Evolutionary conservation across 1,284 basidiomycete species (phyloP), one percentile per base, ranked within the genome.

Genomic region (Ganoderma boninense): DNA sequence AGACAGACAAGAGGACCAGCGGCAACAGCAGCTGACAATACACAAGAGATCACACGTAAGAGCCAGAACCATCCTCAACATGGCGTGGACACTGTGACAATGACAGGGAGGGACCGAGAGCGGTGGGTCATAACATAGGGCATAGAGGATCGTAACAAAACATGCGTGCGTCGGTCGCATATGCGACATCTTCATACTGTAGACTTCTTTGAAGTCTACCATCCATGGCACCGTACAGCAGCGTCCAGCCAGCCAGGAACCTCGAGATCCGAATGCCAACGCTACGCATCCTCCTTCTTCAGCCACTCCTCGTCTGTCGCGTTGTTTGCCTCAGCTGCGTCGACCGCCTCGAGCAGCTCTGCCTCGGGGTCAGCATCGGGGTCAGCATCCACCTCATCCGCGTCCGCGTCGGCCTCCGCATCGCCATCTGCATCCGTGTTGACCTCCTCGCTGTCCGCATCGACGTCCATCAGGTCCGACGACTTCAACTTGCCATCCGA

Each of bases 261-360:
- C 0, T 7, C 16, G 8, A 46, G 16, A 46, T 7, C 2, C 14
- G 7, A 35, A 40, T 20, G 7, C 60, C 59, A 8, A 26, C 60
- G n/a, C 72, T 68, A 77, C 54, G 74, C 69, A 44, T 77, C 76
- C 71, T 80, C 78, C 67, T 78, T 78, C 75, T 79, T 78, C 70
- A 77, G 43, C 76, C 75, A 79, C 74, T 76, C 76, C 65, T 80
- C 79, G 26, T 76, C 77, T 23, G 60, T 68, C 64, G 71, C 74
- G 62, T 77, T 74, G 69, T 78, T 79, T 63, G 78, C 79, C 76
- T 82, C 81, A 2, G 80, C 80, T 6, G 81, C 81, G 67, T 82
- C 81, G 23, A 82, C 81, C 11, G 81, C 81, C 70, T 79, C 80
- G 43, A 82, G 74, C 71, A 82, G 71, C 69, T 82, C 81, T 42